Evolutionary conservation across 805 yeast species (phyloP).

Genomic region (Candida maesae): DNA sequence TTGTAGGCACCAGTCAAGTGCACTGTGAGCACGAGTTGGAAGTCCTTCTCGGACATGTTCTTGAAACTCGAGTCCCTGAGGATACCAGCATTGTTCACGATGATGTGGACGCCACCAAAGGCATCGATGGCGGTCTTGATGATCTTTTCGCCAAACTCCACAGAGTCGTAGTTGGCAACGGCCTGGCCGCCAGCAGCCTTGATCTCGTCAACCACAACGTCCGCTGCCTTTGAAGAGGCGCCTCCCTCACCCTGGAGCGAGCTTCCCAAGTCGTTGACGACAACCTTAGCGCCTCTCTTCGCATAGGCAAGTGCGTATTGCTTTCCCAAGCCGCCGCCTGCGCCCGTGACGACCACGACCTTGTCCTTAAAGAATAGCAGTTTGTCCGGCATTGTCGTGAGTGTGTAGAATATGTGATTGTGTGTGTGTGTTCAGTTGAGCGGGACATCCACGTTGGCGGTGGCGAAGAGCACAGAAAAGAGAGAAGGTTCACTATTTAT

Average conservation of each 20-base stretch:
- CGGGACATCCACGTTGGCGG: no score
- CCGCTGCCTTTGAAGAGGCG: slow-evolving; percentile 74
- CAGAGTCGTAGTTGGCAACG: slow-evolving; percentile 91
- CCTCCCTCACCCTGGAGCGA: slow-evolving; percentile 71
- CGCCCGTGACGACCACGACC: slow-evolving; percentile 93
- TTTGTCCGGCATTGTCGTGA: slow-evolving; percentile 24
- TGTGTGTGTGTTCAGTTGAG: background rate
- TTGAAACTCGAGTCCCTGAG: slow-evolving; percentile 82
- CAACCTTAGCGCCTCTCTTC: slow-evolving; percentile 88
- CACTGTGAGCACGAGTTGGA: slow-evolving; percentile 75
- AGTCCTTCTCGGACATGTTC: slow-evolving; percentile 81
- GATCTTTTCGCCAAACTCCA: slow-evolving; percentile 79
- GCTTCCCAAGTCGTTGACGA: slow-evolving; percentile 93
- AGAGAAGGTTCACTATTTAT: no score
- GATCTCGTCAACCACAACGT: slow-evolving; percentile 84
- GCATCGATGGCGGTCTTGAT: slow-evolving; percentile 79
- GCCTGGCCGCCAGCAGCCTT: slow-evolving; percentile 74
- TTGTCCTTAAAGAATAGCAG: slow-evolving; percentile 68
- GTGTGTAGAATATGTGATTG: background rate
- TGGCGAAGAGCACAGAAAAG: no score
- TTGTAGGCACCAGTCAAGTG: slow-evolving; percentile 88
- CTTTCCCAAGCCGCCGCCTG: slow-evolving; percentile 96
- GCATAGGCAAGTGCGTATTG: slow-evolving; percentile 87
- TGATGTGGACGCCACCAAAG: slow-evolving; percentile 84
- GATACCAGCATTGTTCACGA: slow-evolving; percentile 94